Conservation (phyloP, 2,329 filamentous ascomycete genomes). For the Colletotrichum liaoningense region DNA sequence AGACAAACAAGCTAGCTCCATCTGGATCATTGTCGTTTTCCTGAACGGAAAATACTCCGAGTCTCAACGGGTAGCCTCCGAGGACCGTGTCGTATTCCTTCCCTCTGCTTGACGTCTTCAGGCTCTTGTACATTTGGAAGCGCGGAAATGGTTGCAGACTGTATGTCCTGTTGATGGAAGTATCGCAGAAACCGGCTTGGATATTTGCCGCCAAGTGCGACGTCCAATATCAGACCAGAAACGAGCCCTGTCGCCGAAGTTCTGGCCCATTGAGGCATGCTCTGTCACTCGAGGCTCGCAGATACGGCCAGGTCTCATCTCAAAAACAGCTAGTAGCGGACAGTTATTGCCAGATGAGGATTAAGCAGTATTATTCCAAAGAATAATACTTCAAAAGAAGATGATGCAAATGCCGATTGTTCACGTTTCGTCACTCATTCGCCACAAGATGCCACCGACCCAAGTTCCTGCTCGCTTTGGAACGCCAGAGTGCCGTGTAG, state of each 20-base stretch:
- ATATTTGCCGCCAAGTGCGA: neutral
- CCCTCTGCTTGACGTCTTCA: neutral
- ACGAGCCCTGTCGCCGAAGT: neutral
- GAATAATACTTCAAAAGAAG: neutral
- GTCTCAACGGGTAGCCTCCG: neutral
- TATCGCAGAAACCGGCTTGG: neutral
- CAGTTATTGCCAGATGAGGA: neutral
- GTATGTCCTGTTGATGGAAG: neutral
- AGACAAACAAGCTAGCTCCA: neutral
- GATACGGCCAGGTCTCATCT: neutral
- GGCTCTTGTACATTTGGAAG: neutral
- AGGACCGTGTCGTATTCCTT: neutral
- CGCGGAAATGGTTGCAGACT: neutral
- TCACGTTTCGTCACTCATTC: slow-evolving; percentile 1
- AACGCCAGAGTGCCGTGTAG: slow-evolving; percentile 1
- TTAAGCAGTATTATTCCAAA: neutral
- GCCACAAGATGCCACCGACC: slow-evolving; percentile 10
- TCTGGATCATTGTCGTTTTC: neutral
- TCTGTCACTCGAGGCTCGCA: neutral
- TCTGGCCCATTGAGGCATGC: neutral
- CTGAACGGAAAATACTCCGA: slow-evolving; percentile 20
- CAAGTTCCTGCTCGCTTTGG: slow-evolving; percentile 1
- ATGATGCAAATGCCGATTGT: neutral
- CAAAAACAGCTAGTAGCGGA: neutral
- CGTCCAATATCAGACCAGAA: neutral